Conservation (phyloP, 257 asterid genomes). For the Scutellaria barbata region DNA sequence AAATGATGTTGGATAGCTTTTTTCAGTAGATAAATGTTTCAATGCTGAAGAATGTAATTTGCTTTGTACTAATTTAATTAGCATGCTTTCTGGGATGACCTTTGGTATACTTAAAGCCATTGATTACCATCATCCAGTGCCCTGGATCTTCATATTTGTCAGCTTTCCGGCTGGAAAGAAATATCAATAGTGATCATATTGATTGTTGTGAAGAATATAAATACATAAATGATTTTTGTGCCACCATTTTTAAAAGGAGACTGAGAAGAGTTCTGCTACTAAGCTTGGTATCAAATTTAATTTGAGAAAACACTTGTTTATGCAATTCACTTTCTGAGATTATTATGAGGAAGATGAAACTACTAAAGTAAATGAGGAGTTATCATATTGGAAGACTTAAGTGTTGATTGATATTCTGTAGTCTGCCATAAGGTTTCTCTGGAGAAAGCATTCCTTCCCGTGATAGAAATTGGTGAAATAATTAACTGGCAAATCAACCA, state of each 20-base stretch:
- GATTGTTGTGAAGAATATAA: background rate
- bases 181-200: background rate
- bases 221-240: conserved; percentile 1
- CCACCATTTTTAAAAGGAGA: background rate
- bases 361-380: conserved; percentile 2
- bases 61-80: conserved; percentile 11
- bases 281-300: conserved; percentile 14
- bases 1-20: conserved; percentile 5
- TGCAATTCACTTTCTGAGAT: conserved; percentile 17
- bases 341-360: conserved; percentile 16
- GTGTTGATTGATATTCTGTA: background rate
- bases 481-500: background rate
- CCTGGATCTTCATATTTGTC: conserved; percentile 18
- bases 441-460: conserved; percentile 4
- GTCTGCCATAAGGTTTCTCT: background rate
- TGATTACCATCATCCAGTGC: conserved; percentile 26
- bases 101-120: conserved; percentile 5
- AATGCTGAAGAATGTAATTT: conserved; percentile 14
- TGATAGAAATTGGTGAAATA: background rate
- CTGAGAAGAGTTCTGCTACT: background rate
- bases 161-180: conserved; percentile 8
- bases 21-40: conserved; percentile 29
- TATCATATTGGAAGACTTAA: conserved; percentile 25
- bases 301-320: background rate
- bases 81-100: background rate